phyloP scores from a whole-genome alignment of 1,284 basidiomycete species.

The Trichosporon sp. region DNA sequence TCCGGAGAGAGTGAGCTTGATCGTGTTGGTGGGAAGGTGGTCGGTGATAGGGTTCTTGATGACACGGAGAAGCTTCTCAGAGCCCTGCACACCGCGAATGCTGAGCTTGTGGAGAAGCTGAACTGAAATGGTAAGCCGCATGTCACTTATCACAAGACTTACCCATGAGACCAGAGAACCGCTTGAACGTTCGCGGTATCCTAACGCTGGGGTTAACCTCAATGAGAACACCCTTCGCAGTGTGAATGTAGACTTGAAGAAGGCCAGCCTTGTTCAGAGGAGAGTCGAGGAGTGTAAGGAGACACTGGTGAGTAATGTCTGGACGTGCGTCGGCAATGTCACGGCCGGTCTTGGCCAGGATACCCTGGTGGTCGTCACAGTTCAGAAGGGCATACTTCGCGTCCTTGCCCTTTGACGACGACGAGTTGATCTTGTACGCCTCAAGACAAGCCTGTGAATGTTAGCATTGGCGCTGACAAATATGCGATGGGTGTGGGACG shows the following conservation, averaged over 20 bases:
- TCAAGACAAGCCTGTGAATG: slow-evolving; percentile 78
- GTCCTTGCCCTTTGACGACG: slow-evolving; percentile 57
- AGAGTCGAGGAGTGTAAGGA: slow-evolving; percentile 93
- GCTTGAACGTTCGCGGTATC: slow-evolving; percentile 97
- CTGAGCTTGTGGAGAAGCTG: slow-evolving; percentile 94
- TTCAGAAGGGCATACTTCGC: slow-evolving; percentile 96
- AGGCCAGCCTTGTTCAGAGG: slow-evolving; percentile 96
- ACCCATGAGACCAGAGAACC: slow-evolving; percentile 98
- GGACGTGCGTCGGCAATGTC: slow-evolving; percentile 98
- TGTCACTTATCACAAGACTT: slow-evolving; percentile 37
- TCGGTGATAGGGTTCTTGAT: slow-evolving; percentile 98
- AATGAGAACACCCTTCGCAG: slow-evolving; percentile 91
- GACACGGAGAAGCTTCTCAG: slow-evolving; percentile 93
- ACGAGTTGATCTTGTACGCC: slow-evolving; percentile 76
- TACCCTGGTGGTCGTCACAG: slow-evolving; percentile 98
- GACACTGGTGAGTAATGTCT: slow-evolving; percentile 98
- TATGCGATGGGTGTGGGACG: too few species aligned
- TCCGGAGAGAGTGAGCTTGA: slow-evolving; percentile 90
- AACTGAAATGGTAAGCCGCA: slow-evolving; percentile 53
- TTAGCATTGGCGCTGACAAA: background rate
- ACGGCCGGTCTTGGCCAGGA: slow-evolving; percentile 92
- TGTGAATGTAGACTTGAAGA: slow-evolving; percentile 98
- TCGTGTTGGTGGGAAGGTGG: slow-evolving; percentile 90
- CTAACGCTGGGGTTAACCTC: slow-evolving; percentile 97
- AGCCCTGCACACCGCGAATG: slow-evolving; percentile 91